Evolutionary conservation across 1,284 basidiomycete genomes (phyloP), one percentile per base, ranked within the genome.

Genomic region (Neolentinus lepideus): DNA sequence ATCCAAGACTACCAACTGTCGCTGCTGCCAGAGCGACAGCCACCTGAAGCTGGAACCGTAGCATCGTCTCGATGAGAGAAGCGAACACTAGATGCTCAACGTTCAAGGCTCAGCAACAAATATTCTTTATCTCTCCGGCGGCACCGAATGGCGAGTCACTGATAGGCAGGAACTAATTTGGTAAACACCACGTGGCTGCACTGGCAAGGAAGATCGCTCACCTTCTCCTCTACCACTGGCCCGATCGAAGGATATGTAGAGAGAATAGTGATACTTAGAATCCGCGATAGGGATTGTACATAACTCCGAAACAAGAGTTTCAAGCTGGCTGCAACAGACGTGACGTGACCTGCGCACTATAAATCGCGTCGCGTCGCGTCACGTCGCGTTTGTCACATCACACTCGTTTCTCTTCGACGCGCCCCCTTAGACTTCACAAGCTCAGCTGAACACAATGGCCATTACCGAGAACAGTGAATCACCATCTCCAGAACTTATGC

Each of bases 31-130:
- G 72, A 16, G 70, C 65, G 24, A 75, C 68, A 19, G 80, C 80
- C 36, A 83, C 75, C 58, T 75, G 75, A 14, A 85, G 70, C 66
- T 86, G 80, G 67, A 79, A 84, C n/a, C 69, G 72, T 61, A 77
- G 75, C 86, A 89, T 87, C 16, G n/a, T 43, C 16, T 16, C 4
- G 29, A 21, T 46, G 19, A 46, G 24, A 46, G 24, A 10, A 21
- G 6, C 10, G 45, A 25, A 4, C 4, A 21, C 6, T 6, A 46
- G 19, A 46, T 12, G 29, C 29, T 12, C 29, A 31, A 31, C 29
- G 29, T 12, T 31, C 29, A 31, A 31, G n/a, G n/a, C n/a, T n/a
- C n/a, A n/a, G 29, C 29, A 31, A 31, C 12, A 31, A 31, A 31
- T 31, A 31, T 31, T 31, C 29, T 31, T 12, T 31, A 12, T 31